Base-by-base conservation (phyloP, 2,329 filamentous ascomycete genomes). In the Beauveria pseudobassiana region DNA sequence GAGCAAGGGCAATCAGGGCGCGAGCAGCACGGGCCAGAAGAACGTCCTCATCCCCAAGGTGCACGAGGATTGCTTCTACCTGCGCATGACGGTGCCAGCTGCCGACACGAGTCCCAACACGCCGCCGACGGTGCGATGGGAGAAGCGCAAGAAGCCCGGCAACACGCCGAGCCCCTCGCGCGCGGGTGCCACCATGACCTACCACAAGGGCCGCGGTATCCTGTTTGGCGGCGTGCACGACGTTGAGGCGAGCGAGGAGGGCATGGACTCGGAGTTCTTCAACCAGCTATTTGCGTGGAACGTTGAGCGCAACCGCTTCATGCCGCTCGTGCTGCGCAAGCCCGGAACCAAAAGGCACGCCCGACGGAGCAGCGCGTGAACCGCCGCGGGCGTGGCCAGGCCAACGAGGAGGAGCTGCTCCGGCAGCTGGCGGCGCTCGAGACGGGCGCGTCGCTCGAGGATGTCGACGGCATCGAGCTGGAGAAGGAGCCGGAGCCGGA, bases 231-330 rank as follows among this genome's bases (percentile, higher is more conserved):
- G 95, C 58, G 95, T 99, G 4, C 91, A 97, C 69, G 93, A 96
- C 67, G 89, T 96, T 0, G 91, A 96, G 73, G 84, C 93, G 71
- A 93, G 85, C 65, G 93, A 96, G 72, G 95, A 99, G 73, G 92
- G 90, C 3, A 96, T 99, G 67, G 93, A 99, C 60, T 96, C 91
- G 71, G 93, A 97, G 73, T 99, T 99, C 76, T 99, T 98, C 78
- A 93, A 97, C 69, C 84, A 87, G 61, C 76, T 98, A 26, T 96
- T 90, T 69, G 90, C 93, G 5, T 98, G 93, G 91, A 97, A 96
- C 70, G 87, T 96, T 65, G 95, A 98, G 69, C 85, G 93, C 63
- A 99, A 99, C 72, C 83, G 95, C 9, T 98, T 96, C 77, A 97
- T 98, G 78, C 90, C 89, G 2, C 80, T 98, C 50, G 78, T 80